Percentiles rank a stretch among this genome's conserved stretches.
These are phyloP conservation scores for Ascochyta lentis DNA, from an alignment of 2,329 filamentous ascomycete genomes.

Conservation along the genomic window DNA sequence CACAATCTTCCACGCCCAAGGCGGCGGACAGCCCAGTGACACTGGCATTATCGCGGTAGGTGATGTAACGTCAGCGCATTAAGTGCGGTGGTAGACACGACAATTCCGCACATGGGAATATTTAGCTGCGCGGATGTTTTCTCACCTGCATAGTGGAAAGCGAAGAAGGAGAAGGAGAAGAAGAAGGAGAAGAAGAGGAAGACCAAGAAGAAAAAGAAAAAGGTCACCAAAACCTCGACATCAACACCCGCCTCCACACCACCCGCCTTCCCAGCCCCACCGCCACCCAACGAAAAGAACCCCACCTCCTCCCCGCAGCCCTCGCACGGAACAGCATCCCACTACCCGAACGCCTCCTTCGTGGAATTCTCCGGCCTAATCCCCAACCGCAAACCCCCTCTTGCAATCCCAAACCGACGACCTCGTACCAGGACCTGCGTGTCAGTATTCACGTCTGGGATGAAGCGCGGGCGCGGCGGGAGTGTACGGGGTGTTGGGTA, in stretches of 20 bases:
- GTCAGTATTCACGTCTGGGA: constrained; percentile 70
- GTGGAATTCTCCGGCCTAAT: constrained; percentile 73
- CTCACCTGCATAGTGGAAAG: no score
- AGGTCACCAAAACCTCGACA: constrained; percentile 64
- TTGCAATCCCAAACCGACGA: constrained; percentile 70
- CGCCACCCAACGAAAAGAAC: no score
- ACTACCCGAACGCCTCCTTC: constrained; percentile 71
- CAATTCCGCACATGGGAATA: constrained; percentile 70
- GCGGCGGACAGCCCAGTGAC: constrained; percentile 76
- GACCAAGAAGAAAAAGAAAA: constrained; percentile 5
- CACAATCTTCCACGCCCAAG: constrained; percentile 79
- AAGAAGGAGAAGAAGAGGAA: no score
- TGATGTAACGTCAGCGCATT: constrained; percentile 49
- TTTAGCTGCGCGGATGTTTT: no score
- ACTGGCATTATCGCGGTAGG: constrained; percentile 61
- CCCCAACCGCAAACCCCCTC: constrained; percentile 53
- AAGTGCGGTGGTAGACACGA: constrained; percentile 63
- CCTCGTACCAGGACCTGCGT: constrained; percentile 54
- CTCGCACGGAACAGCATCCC: constrained; percentile 74
- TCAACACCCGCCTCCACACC: constrained; percentile 65
- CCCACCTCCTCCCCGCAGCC: constrained; percentile 37
- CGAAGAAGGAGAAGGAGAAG: no score
- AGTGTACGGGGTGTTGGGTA: constrained; percentile 51
- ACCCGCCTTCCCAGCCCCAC: constrained; percentile 72
- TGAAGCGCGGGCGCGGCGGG: constrained; percentile 63